Conservation (phyloP, 2,329 filamentous ascomycete genomes). For the Aspergillus texensis region DNA sequence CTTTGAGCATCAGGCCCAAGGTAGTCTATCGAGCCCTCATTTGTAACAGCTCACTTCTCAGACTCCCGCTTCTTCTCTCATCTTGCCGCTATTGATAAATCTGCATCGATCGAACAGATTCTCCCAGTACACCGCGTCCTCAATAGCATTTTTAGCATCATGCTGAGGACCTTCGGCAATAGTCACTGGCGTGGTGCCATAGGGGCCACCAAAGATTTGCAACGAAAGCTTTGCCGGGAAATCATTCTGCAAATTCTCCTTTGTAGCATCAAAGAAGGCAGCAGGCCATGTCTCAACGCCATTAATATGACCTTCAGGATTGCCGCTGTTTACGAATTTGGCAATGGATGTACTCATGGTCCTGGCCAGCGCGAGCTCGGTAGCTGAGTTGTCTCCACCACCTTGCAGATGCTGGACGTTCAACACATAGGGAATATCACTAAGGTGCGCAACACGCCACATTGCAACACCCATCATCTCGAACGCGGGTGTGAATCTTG, state of each 20-base stretch:
- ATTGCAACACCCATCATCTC: constrained; percentile 34
- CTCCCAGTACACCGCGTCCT: constrained; percentile 11
- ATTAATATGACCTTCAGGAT: not conserved
- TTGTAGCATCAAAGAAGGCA: not conserved
- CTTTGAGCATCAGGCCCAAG: not conserved
- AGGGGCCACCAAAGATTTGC: constrained; percentile 13
- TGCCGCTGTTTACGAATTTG: constrained; percentile 7
- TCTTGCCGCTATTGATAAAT: constrained; percentile 15
- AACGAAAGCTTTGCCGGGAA: constrained; percentile 6
- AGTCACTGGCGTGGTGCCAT: not conserved
- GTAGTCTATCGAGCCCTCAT: not conserved
- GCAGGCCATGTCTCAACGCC: constrained; percentile 6
- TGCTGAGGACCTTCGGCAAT: not conserved
- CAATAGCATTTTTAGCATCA: not conserved
- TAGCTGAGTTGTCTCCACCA: constrained; percentile 19
- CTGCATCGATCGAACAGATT: constrained; percentile 15
- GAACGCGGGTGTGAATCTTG: constrained; percentile 29
- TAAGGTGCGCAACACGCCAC: constrained; percentile 38
- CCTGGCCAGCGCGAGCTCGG: constrained; percentile 9
- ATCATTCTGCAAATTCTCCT: not conserved
- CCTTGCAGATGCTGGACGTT: constrained; percentile 18
- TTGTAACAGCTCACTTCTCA: not conserved
- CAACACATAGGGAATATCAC: constrained; percentile 38
- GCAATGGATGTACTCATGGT: constrained; percentile 14
- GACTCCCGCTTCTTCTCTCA: constrained; percentile 14